Evolutionary conservation across 345 rosid genomes (phyloP).

Genomic region (Salix suchowensis): DNA sequence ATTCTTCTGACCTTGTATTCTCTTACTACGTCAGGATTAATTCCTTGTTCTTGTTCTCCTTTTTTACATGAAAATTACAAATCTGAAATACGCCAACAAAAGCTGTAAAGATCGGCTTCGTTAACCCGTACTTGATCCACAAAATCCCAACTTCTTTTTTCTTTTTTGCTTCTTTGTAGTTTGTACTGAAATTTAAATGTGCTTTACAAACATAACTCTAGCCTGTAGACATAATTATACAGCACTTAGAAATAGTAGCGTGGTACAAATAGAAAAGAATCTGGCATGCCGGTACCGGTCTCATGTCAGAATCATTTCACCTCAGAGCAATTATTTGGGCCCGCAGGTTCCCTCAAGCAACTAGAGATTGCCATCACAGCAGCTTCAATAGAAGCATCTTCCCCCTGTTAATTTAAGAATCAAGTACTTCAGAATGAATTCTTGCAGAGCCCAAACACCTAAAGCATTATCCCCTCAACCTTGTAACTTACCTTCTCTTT

Average conservation of each 20-base stretch:
- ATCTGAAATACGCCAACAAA: no score
- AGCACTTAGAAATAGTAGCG: neutral
- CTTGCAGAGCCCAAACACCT: neutral
- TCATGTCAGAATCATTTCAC: slow-evolving; percentile 33
- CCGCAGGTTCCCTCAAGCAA: slow-evolving; percentile 78
- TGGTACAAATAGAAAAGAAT: neutral
- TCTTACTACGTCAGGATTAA: neutral
- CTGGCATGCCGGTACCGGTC: neutral
- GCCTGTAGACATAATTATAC: neutral
- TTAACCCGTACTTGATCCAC: no score
- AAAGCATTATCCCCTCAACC: neutral
- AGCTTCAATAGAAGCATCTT: slow-evolving; percentile 86
- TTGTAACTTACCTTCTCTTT: slow-evolving; percentile 58
- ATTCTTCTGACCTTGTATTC: neutral
- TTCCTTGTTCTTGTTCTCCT: no score
- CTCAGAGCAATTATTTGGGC: slow-evolving; percentile 73
- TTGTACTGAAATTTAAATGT: neutral
- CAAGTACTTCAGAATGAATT: slow-evolving; percentile 2
- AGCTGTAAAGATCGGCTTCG: no score
- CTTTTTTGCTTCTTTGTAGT: neutral
- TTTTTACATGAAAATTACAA: no score
- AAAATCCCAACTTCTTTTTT: no score
- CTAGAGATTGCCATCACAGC: slow-evolving; percentile 83
- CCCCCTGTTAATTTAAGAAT: slow-evolving; percentile 51
- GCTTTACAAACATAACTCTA: no score